These are phyloP conservation scores for Forsythia suspensa DNA, from an alignment of 257 asterid species.

Conservation along the genomic window DNA sequence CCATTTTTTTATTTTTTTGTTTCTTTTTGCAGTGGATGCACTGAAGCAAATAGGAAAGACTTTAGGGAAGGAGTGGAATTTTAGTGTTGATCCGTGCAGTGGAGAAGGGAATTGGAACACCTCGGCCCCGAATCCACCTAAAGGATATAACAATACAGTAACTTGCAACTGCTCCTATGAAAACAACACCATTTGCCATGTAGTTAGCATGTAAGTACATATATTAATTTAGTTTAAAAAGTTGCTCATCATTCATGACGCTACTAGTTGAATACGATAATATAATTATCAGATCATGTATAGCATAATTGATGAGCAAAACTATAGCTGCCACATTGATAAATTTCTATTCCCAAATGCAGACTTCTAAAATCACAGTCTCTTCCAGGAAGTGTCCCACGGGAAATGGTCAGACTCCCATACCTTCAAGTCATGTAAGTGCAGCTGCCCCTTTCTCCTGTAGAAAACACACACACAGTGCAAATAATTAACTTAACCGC, in stretches of 20 bases:
- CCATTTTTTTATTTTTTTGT: too few relatives aligned
- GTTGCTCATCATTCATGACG: too few relatives aligned
- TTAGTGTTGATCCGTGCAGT: constrained; percentile 59
- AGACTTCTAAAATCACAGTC: constrained; percentile 49
- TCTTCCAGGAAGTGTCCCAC: constrained; percentile 54
- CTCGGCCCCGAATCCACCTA: too few relatives aligned
- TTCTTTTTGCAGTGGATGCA: constrained; percentile 36
- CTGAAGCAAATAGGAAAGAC: constrained; percentile 38
- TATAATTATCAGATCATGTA: too few relatives aligned
- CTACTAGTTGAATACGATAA: too few relatives aligned
- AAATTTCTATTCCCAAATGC: not conserved
- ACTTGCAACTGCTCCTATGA: constrained; percentile 43
- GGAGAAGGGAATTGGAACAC: constrained; percentile 40
- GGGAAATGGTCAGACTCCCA: constrained; percentile 53
- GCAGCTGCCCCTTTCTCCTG: not conserved
- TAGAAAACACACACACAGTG: not conserved
- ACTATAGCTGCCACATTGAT: too few relatives aligned
- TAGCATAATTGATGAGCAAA: too few relatives aligned
- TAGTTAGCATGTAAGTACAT: constrained; percentile 49
- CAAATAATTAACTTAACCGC: constrained; percentile 8
- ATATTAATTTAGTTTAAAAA: too few relatives aligned
- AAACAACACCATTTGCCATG: constrained; percentile 50
- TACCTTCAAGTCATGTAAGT: constrained; percentile 62
- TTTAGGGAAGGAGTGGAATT: constrained; percentile 57
- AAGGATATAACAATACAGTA: too few relatives aligned